These are phyloP conservation scores for Globisporangium echinulatum DNA, from an alignment of 352 stramenopile genomes.

Conservation along the genomic window DNA sequence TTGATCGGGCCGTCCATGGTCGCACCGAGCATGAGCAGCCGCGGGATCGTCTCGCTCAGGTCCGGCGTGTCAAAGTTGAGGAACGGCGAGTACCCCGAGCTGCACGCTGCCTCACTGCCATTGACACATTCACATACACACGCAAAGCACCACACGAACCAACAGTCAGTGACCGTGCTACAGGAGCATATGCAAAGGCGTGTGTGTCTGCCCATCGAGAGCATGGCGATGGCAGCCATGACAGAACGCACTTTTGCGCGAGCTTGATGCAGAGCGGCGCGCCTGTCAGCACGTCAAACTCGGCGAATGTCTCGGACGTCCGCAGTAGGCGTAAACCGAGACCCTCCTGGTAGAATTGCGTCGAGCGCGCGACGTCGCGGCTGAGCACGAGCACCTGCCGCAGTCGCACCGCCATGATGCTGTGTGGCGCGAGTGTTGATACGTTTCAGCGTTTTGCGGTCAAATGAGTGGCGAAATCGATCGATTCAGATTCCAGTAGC, in stretches of 20 bases:
- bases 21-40: slow-evolving; percentile 80
- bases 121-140: not conserved
- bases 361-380: slow-evolving; percentile 71
- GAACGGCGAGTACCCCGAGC: slow-evolving; percentile 85
- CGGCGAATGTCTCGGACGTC: slow-evolving; percentile 73
- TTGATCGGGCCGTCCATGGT: slow-evolving; percentile 91
- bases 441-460: too few relatives aligned
- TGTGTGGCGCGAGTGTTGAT: too few relatives aligned
- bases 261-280: slow-evolving; percentile 78
- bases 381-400: slow-evolving; percentile 83
- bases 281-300: slow-evolving; percentile 63
- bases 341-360: slow-evolving; percentile 80
- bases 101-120: slow-evolving; percentile 69
- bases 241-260: slow-evolving; percentile 49
- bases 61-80: slow-evolving; percentile 90
- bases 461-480: too few relatives aligned
- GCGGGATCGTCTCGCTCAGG: slow-evolving; percentile 80
- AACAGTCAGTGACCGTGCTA: not conserved
- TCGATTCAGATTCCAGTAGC: too few relatives aligned
- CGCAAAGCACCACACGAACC: not conserved
- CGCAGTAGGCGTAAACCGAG: slow-evolving; percentile 69
- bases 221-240: too few relatives aligned
- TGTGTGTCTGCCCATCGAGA: not conserved
- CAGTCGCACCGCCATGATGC: slow-evolving; percentile 26
- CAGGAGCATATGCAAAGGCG: not conserved